A percentile compares a stretch with the other conserved stretches of the same genome.
Conservation (phyloP, 352 stramenopile species). For the Chrysophaeum taylorii region DNA sequence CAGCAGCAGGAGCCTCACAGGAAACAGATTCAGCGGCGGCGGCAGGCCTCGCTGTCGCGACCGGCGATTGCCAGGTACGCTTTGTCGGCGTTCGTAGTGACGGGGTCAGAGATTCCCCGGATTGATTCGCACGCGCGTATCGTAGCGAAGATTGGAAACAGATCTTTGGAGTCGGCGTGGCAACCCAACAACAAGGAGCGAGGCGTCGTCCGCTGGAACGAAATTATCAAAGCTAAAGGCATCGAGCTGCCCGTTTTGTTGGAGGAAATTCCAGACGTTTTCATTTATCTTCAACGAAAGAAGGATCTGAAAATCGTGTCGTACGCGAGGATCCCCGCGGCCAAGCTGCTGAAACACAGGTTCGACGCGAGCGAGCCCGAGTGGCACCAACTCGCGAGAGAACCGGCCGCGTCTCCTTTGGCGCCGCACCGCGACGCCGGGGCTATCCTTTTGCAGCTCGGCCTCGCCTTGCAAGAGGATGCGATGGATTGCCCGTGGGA, state of each 20-base stretch:
- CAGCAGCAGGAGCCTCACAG: slow-evolving; percentile 17
- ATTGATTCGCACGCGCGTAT: slow-evolving; percentile 58
- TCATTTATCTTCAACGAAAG: slow-evolving; percentile 53
- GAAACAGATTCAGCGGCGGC: slow-evolving; percentile 12
- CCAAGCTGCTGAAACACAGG: slow-evolving; percentile 48
- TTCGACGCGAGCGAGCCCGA: slow-evolving; percentile 49
- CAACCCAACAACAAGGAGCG: slow-evolving; percentile 53
- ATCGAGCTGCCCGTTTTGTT: slow-evolving; percentile 53
- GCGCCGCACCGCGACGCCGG: slow-evolving; percentile 62
- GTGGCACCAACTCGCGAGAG: slow-evolving; percentile 53
- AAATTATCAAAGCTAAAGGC: slow-evolving; percentile 53
- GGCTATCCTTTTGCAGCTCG: slow-evolving; percentile 60
- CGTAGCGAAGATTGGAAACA: slow-evolving; percentile 49
- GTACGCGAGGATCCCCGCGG: slow-evolving; percentile 25
- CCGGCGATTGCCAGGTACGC: slow-evolving; percentile 36
- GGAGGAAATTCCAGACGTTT: slow-evolving; percentile 59
- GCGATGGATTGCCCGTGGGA: slow-evolving; percentile 31
- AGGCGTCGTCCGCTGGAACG: slow-evolving; percentile 63
- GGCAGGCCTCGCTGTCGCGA: slow-evolving; percentile 7
- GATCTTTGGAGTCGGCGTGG: slow-evolving; percentile 47
- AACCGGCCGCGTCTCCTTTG: slow-evolving; percentile 56
- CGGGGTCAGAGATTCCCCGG: slow-evolving; percentile 61
- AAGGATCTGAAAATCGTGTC: slow-evolving; percentile 20
- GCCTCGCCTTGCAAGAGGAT: slow-evolving; percentile 57
- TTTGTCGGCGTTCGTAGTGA: slow-evolving; percentile 53